Conservation (phyloP, 495 filamentous ascomycete genomes). For the Eremomyces bilateralis region DNA sequence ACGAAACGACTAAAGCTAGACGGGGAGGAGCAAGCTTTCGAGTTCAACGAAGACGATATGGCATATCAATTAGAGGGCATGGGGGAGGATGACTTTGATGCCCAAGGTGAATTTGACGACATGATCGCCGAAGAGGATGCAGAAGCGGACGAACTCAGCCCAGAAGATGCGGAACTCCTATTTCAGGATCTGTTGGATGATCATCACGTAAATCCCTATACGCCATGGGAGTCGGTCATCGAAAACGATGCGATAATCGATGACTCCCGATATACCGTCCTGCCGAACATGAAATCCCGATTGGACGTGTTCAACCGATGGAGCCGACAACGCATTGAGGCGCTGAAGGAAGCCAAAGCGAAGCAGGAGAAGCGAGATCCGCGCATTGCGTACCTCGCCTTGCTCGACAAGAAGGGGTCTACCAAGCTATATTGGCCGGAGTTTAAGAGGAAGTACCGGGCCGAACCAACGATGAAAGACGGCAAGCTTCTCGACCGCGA, state of each 20-base stretch:
- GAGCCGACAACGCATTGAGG: conserved; percentile 48
- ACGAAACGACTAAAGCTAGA: conserved; percentile 43
- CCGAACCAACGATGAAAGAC: conserved; percentile 61
- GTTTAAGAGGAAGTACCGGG: conserved; percentile 77
- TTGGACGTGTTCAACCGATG: conserved; percentile 68
- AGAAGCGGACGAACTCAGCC: conserved; percentile 24
- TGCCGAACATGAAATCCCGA: conserved; percentile 57
- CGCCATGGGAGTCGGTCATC: conserved; percentile 72
- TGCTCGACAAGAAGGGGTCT: conserved; percentile 60
- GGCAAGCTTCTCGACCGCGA: conserved; percentile 61
- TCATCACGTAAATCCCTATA: conserved; percentile 62
- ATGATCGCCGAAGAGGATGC: conserved; percentile 46
- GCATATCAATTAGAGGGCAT: conserved; percentile 76
- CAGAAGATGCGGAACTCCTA: conserved; percentile 27
- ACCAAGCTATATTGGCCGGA: conserved; percentile 93
- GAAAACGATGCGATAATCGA: conserved; percentile 66
- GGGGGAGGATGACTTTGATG: conserved; percentile 54
- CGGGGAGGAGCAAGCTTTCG: conserved; percentile 38
- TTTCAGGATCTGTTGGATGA: conserved; percentile 80
- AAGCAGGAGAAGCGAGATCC: conserved; percentile 72
- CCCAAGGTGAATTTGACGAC: conserved; percentile 46
- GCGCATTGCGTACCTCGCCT: conserved; percentile 58
- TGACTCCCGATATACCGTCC: conserved; percentile 66
- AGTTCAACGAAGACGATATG: conserved; percentile 92
- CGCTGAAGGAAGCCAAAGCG: conserved; percentile 46